Base-by-base conservation (phyloP, 345 rosid species). In the Heritiera littoralis region DNA sequence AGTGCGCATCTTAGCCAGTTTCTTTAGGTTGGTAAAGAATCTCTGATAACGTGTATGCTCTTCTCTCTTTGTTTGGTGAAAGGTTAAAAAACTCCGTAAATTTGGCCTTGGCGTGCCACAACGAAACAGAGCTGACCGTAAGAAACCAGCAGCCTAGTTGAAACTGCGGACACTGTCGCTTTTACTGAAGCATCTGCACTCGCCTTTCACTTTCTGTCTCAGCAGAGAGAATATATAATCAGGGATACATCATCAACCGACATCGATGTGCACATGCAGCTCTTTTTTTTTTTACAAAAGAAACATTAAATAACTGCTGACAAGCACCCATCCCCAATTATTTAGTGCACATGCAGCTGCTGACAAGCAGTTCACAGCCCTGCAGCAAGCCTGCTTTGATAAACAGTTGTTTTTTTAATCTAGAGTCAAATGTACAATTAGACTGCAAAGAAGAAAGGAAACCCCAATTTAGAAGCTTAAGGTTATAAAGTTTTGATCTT, bases 11-110 rank as follows among this genome's bases (percentile, higher is more conserved):
- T 54, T 7, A 38, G 59, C 66, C 77, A 75, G 69, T 79, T 83
- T 76, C 80, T 56, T 56, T 2, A 8, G 60, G 69, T 12, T 28
- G 70, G 80, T 64, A 83, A 83, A 28, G 80, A 79, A 83, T 83
- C 85, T 83, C 85, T 83, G 59, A 70, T 70, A 7, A 1, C 59
- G 59, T 71, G 75, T 49, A 28, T 7, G 18, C 45, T 30, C 75
- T 48, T 28, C 58, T 38, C 1, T 30, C 13, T 66, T 18, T 41
- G 20, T 66, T 40, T 66, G 70, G 48, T 38, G 71, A 40, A 66
- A 40, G 20, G n/a, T 20, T 17, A 17, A 18, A 40, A 41, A n/a
- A 6, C 4, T 66, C 3, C 14, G 13, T 1, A 66, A 18, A 7
- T 6, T 6, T 5, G 51, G 17, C 4, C 15, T 9, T 41, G 51